Evolutionary conservation across 2,329 filamentous ascomycete species (phyloP), one percentile per base, ranked within the genome.

Genomic region (Calonectria henricotiae): DNA sequence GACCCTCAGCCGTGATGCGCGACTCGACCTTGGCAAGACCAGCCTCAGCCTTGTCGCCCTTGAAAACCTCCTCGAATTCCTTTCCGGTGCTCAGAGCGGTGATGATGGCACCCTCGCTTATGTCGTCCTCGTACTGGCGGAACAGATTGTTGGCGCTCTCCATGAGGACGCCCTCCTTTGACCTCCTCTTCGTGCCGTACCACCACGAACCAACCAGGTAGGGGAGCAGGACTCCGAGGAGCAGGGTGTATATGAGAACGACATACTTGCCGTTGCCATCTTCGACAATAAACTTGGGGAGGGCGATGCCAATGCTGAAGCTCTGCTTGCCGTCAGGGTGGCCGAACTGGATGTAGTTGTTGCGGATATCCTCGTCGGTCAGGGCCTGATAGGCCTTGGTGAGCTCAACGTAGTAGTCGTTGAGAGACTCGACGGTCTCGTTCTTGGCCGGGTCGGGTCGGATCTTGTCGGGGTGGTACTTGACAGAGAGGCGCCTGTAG

Each of bases 251-350:
- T 73, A 98, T 89, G 68, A 98, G 86, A 71, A 99, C 87, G 65
- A 99, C 93, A 80, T 97, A 98, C 86, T 98, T 98, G 75, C 95
- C 96, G 82, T 96, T 97, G 66, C 95, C 96, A 75, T 98, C 94
- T 15, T 94, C 93, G 66, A 99, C 89, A 77, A 99, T 95, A 83
- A 96, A 94, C 81, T 96, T 93, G 54, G 96, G 96, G 54, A 99
- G 89, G 54, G 96, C 96, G 75, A 99, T 99, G 74, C 96, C 96
- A 79, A 99, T 98, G 84, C 95, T 98, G 84, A 95, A 96, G 82
- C 95, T 96, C 85, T 99, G 96, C 88, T 98, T 98, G 80, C 96
- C 96, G 81, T 99, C 96, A 7, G 96, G 96, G 82, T 99, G 95
- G 67, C 96, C 96, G 79, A 93, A 99, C 82, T 97, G 93, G 64